Base-by-base conservation (phyloP, 2,329 filamentous ascomycete genomes). In the Bisporella sp. region DNA sequence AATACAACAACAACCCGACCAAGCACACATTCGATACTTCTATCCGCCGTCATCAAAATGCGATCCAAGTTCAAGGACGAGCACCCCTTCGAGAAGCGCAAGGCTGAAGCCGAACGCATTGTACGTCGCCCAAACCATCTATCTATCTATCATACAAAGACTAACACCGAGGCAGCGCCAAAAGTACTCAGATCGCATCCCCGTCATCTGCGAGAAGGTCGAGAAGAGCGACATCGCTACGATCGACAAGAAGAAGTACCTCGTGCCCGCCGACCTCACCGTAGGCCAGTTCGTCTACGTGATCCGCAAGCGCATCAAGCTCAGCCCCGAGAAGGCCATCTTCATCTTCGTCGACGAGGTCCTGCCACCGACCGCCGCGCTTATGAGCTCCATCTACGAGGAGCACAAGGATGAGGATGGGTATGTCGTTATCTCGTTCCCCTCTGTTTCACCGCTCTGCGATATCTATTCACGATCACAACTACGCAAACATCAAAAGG, bases 11-110 rank as follows among this genome's bases (percentile, higher is more conserved):
- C 35, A 43, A 37, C 43, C 31, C 41, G 48, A 47, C 31, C 21
- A 42, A 49, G 41, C 31, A 46, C 49, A 48, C 31, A 47, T 33
- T 1, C 5, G 28, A 11, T 13, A 31, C 13, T 21, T n/a, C 41
- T 50, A 56, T 52, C 55, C 49, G 63, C 61, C 67, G 42, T 68
- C 78, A 89, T 68, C 62, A 21, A 21, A 21, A 96, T 96, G 90
- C 87, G 91, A 70, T 95, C 89, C 79, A 97, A 97, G 84, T 99
- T 99, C 75, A 99, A 99, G 90, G 93, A 99, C 85, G 93, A 97
- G 83, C 93, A 97, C 73, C 90, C 89, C 65, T 97, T 97, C 71
- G 93, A 97, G 86, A 99, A 99, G 89, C 90, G 93, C 77, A 96
- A 97, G 89, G 93, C 93, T 60, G 93, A 99, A 77, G 93, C 93